Evolutionary conservation across 331 rosid species (phyloP), one percentile per base, ranked within the genome.

Genomic region (Arachis monticola): DNA sequence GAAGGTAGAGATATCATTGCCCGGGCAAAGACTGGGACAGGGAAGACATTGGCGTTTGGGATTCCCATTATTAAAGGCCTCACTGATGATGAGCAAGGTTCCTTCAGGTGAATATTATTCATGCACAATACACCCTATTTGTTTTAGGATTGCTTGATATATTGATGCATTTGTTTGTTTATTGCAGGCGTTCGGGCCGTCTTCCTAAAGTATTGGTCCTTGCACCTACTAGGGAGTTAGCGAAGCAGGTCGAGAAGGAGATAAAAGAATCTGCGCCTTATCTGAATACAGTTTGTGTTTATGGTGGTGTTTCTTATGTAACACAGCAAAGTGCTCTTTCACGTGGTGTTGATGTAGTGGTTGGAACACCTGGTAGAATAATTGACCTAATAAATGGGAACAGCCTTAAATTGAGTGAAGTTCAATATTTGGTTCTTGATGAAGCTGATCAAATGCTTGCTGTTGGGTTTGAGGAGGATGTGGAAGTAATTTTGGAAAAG

Each of bases 381-480:
- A 93, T 93, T 60, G 98, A 93, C 82, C 86, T 93, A 38, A 77
- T 93, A 70, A 91, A 91, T 3, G 97, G 98, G 12, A 79, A 74
- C 66, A 91, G 83, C 82, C 94, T 93, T 70, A 87, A 87, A 69
- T 69, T 91, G 84, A 82, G 81, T 50, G 97, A 93, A 79, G 87
- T 93, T 50, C 83, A 88, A 74, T 87, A 70, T 84, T 82, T 93
- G 90, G 98, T 93, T 50, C 96, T 93, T 57, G 98, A 93, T 65
- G 98, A 93, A 86, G 98, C 98, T 46, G 98, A 93, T 88, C 96
- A 79, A 79, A 92, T 90, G 96, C 96, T 92, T 85, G 92, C 92
- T 5, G 97, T 92, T 79, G 96, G 96, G 71, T 90, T 92, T 81
- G 96, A 88, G 88, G 96, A 92, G 79, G 92, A 87, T 72, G 97